Conservation (phyloP, 2,329 filamentous ascomycete species). For the Hypoxylon sp. region DNA sequence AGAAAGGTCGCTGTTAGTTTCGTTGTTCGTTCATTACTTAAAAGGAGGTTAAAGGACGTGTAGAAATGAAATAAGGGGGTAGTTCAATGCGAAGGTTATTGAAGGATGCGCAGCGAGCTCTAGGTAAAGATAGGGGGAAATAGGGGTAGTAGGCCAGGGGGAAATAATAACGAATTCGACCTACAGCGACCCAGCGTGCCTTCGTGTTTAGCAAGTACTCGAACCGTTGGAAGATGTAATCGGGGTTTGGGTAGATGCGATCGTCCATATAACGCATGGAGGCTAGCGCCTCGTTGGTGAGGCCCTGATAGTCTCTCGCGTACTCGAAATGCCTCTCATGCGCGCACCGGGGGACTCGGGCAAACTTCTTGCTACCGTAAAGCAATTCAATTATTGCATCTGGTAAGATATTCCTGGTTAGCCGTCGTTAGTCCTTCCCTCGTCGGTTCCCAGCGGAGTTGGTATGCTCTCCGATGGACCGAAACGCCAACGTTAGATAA, state of each 20-base stretch:
- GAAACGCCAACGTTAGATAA: neutral
- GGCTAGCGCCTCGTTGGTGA: conserved; percentile 37
- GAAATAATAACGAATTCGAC: neutral
- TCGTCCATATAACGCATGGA: conserved; percentile 45
- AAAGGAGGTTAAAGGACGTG: neutral
- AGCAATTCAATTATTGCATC: conserved; percentile 20
- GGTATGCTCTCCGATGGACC: neutral
- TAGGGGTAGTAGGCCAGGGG: neutral
- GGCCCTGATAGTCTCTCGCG: conserved; percentile 17
- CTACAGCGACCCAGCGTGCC: conserved; percentile 13
- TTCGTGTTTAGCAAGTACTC: conserved; percentile 36
- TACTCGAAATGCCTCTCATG: conserved; percentile 32
- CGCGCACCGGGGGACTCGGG: conserved; percentile 27
- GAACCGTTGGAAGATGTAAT: conserved; percentile 40
- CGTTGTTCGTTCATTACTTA: neutral
- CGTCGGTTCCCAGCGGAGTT: neutral
- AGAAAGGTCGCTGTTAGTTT: conserved; percentile 8
- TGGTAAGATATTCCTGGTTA: conserved; percentile 14
- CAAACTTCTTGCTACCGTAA: conserved; percentile 27
- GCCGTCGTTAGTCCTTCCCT: neutral
- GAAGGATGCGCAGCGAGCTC: neutral
- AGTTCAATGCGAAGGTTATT: neutral
- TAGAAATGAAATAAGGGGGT: neutral
- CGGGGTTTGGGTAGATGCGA: conserved; percentile 31
- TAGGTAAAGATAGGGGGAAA: neutral